Base-by-base conservation (phyloP, 1,284 basidiomycete genomes). In the Sanguinoderma infundibulare region DNA sequence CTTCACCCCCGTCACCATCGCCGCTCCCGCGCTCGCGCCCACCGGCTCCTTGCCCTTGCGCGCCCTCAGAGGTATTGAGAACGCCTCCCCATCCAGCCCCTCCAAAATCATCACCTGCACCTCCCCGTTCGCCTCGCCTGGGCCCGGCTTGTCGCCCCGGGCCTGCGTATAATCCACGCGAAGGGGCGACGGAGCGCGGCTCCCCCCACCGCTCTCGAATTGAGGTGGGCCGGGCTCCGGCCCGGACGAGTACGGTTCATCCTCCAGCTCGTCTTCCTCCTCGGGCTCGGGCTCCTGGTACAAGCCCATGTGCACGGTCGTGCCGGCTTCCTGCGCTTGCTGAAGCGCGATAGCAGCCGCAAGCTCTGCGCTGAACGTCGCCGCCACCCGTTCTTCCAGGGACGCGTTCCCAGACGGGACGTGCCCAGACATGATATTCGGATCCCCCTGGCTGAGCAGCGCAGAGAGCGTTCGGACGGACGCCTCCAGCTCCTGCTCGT, bases 281-380 rank as follows among this genome's bases (percentile, higher is more conserved):
- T 66, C 65, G 20, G 50, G 50, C 39, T 61, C 60, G 3, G 49
- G 49, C 32, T 61, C 60, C 40, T 61, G 62, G 38, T 62, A 62
- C 53, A 53, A 28, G 42, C 42, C 28, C 59, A 42, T 42, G 9
- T 35, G 53, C 15, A 39, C 54, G 47, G 36, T 22, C 3, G 24
- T 34, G 24, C 50, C 52, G 30, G 52, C 51, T 12, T 26, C 30
- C 9, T 53, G 54, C 17, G 49, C 53, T 20, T 63, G 58, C 64
- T 91, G 85, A 3, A n/a, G n/a, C n/a, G 87, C 89, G 62, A 92
- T 86, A 0, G 87, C 88, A 17, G 88, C 87, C 5, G 87, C 89
- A 60, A 92, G 86, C 71, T 90, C 89, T 15, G 86, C 87, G 62
- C 87, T 89, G 63, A 91, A 87, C 57, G 83, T 87, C 26, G 69